These are phyloP conservation scores for Monosporascus sp. DNA, from an alignment of 2,329 filamentous ascomycete species.

Conservation along the genomic window DNA sequence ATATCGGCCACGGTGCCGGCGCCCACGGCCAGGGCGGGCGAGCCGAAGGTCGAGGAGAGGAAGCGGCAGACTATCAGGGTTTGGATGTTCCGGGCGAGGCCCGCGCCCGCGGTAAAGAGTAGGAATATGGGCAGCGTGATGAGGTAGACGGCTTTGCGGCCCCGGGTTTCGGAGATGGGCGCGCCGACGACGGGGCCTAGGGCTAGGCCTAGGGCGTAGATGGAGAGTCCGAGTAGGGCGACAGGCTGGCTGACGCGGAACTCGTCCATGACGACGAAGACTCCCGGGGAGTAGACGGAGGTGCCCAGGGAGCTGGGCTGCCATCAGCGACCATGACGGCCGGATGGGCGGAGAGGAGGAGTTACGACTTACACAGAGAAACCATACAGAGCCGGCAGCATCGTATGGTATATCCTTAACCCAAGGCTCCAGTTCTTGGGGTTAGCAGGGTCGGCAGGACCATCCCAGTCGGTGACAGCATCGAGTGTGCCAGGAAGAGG, in stretches of 20 bases:
- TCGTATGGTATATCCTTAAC: conserved; percentile 8
- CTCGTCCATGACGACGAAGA: conserved; percentile 38
- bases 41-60: conserved; percentile 45
- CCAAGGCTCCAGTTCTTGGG: conserved; percentile 6
- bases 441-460: conserved; percentile 3
- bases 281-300: conserved; percentile 46
- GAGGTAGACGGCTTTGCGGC: conserved; percentile 48
- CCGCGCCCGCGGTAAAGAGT: conserved; percentile 52
- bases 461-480: conserved; percentile 9
- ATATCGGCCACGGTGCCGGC: conserved; percentile 45
- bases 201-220: conserved; percentile 55
- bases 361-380: conserved; percentile 8
- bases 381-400: conserved; percentile 6
- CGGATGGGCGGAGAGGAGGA: not conserved
- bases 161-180: conserved; percentile 52
- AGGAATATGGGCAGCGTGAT: conserved; percentile 41
- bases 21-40: conserved; percentile 43
- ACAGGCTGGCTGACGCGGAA: conserved; percentile 50
- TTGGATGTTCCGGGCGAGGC: conserved; percentile 43
- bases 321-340: not conserved
- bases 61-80: conserved; percentile 51
- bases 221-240: conserved; percentile 50
- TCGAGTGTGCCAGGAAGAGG: not conserved
- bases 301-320: conserved; percentile 42
- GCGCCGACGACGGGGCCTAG: conserved; percentile 56